These are phyloP conservation scores for Coelastrella sp. DNA, from an alignment of 139 green algal species.

Conservation along the genomic window DNA sequence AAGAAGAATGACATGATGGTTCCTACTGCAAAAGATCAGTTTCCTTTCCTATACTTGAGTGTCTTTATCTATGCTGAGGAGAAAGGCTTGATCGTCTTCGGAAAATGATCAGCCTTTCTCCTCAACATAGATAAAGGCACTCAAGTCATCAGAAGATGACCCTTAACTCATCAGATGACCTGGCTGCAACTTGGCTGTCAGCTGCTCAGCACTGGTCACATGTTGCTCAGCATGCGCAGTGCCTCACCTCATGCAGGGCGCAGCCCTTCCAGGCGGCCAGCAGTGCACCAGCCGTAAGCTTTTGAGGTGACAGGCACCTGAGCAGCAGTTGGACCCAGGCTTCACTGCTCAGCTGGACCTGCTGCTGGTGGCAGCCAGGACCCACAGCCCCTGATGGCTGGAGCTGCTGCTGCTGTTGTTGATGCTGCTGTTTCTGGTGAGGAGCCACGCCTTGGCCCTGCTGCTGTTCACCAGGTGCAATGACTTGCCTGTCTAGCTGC, in stretches of 20 bases:
- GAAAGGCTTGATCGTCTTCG: too few relatives aligned
- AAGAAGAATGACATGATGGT: too few relatives aligned
- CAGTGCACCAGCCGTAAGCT: slow-evolving; percentile 2
- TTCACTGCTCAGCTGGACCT: neutral
- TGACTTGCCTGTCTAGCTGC: neutral
- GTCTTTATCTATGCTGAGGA: too few relatives aligned
- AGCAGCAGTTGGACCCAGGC: slow-evolving; percentile 24
- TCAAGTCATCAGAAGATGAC: too few relatives aligned
- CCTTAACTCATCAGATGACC: too few relatives aligned
- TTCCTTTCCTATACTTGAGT: too few relatives aligned
- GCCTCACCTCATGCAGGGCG: slow-evolving; percentile 22
- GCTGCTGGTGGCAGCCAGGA: neutral
- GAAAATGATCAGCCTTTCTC: too few relatives aligned
- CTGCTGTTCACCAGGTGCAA: neutral
- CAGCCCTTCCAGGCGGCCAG: slow-evolving; percentile 17
- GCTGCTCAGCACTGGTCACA: too few relatives aligned
- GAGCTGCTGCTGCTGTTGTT: neutral
- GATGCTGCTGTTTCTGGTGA: neutral
- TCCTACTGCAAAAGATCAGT: too few relatives aligned
- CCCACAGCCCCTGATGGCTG: neutral
- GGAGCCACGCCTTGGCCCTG: neutral
- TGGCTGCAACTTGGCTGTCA: too few relatives aligned
- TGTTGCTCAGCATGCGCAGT: too few relatives aligned
- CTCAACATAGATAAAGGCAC: too few relatives aligned
- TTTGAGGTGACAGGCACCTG: neutral